phyloP scores from a whole-genome alignment of 2,329 filamentous ascomycete genomes.

The Sarocladiaceae sp. region DNA sequence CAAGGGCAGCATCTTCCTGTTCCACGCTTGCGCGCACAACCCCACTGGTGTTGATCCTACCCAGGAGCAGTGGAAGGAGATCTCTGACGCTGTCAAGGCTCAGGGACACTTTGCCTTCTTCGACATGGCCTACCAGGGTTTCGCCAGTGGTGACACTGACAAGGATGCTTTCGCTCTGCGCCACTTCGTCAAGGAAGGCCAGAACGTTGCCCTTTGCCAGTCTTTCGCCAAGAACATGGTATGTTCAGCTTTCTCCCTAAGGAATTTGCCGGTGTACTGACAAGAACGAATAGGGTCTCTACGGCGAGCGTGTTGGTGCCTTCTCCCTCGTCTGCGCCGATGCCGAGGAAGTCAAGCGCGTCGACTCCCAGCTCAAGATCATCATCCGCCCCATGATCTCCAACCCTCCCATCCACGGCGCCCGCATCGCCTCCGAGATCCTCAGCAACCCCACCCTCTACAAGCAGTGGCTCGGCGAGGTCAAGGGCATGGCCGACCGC shows the following conservation, averaged over 20 bases:
- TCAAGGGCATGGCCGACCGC: slow-evolving; percentile 98
- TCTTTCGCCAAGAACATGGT: slow-evolving; percentile 99
- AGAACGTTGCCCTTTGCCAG: slow-evolving; percentile 83
- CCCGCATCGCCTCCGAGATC: slow-evolving; percentile 88
- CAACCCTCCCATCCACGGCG: slow-evolving; percentile 95
- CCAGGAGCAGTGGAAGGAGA: slow-evolving; percentile 85
- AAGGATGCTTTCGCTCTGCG: slow-evolving; percentile 91
- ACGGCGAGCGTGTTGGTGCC: slow-evolving; percentile 95
- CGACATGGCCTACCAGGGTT: slow-evolving; percentile 99
- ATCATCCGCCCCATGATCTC: slow-evolving; percentile 96
- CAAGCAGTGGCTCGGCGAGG: slow-evolving; percentile 91
- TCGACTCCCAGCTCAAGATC: slow-evolving; percentile 98
- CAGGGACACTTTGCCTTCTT: slow-evolving; percentile 93
- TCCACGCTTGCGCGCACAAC: slow-evolving; percentile 98
- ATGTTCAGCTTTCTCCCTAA: slow-evolving; percentile 20
- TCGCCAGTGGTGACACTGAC: slow-evolving; percentile 88
- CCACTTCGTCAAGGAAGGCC: slow-evolving; percentile 89
- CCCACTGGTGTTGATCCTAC: slow-evolving; percentile 95
- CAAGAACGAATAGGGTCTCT: slow-evolving; percentile 64
- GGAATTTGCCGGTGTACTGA: no score
- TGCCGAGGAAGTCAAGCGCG: slow-evolving; percentile 86
- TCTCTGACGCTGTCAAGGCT: slow-evolving; percentile 81
- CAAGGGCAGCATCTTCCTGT: slow-evolving; percentile 81
- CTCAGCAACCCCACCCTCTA: slow-evolving; percentile 81
- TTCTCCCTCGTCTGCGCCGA: slow-evolving; percentile 89